Evolutionary conservation across 2,329 filamentous ascomycete species (phyloP).

Genomic region (Neopestalotiopsis sp.): DNA sequence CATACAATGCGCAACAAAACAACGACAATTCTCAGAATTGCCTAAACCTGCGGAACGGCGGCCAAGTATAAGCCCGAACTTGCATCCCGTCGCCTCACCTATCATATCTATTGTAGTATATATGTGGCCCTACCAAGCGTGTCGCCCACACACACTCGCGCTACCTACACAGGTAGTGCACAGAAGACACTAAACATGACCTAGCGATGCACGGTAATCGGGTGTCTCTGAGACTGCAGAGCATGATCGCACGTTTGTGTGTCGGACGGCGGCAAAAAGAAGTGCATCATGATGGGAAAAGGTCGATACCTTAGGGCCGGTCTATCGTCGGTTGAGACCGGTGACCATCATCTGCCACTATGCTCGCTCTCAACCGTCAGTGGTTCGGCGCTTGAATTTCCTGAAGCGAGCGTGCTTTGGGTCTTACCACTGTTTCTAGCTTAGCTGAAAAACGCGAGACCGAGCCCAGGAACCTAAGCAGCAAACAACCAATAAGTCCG

Average conservation of each 20-base stretch:
- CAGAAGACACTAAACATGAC: neutral
- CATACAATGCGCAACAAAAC: neutral
- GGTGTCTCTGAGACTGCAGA: constrained; percentile 5
- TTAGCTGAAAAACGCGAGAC: neutral
- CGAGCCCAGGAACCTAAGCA: neutral
- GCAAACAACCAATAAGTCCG: neutral
- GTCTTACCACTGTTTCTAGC: too few species aligned
- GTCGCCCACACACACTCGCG: neutral
- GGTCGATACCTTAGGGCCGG: neutral
- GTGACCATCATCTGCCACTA: neutral
- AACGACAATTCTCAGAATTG: neutral
- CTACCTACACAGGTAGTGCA: neutral
- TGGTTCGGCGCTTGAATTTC: neutral
- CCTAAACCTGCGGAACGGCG: neutral
- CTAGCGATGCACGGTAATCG: constrained; percentile 16
- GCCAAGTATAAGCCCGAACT: neutral
- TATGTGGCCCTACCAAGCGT: neutral
- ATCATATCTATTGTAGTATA: neutral
- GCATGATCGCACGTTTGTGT: constrained; percentile 3
- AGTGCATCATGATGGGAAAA: neutral
- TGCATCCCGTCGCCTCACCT: neutral
- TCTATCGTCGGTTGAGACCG: neutral
- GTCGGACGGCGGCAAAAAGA: neutral
- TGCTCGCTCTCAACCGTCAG: neutral
- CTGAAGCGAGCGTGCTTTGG: neutral